Base-by-base conservation (phyloP, 208 protist genomes). In the Phytomonas francai region DNA sequence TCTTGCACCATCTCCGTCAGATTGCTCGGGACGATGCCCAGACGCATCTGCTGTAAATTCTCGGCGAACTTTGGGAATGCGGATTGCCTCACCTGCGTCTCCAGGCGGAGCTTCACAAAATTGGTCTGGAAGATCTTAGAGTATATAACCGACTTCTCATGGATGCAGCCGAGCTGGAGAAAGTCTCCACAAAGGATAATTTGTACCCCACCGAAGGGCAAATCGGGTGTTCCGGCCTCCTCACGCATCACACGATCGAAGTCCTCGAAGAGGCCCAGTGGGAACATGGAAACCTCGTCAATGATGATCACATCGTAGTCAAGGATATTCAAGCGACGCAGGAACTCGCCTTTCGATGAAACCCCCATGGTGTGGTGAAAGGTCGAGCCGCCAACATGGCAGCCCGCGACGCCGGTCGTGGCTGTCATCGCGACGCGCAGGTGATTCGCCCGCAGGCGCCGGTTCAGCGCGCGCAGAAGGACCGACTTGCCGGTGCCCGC, bases 141-240 rank as follows among this genome's bases (percentile, higher is more conserved):
- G 60, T 70, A 66, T n/a, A 96, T 88, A 36, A 96, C 71, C 19
- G 84, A 88, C 14, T 74, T 64, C 54, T 96, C 88, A 71, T 94
- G 88, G 75, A 95, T 91, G 65, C 85, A 87, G 58, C 87, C 89
- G 31, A 97, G 84, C 78, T 97, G 91, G 5, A 97, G 80, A 71
- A 97, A 97, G 68, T 97, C 94, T 25, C 94, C 94, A 68, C 90
- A 96, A 58, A 97, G 77, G 62, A 97, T 95, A 65, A 97, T 85
- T 74, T 97, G 94, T 42, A 97, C 81, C 8, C 94, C 94, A 30
- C 94, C 94, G 76, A 97, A 97, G 30, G 92, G 84, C 7, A 93
- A 34, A 59, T 95, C 89, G n/a, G 84, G 83, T 8, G 86, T 85
- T 58, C 88, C 87, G 56, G 89, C 87, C 64, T 94, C 89, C 42